Evolutionary conservation across 108 stramenopile genomes (phyloP).

Genomic region (Bacterosira constricta): DNA sequence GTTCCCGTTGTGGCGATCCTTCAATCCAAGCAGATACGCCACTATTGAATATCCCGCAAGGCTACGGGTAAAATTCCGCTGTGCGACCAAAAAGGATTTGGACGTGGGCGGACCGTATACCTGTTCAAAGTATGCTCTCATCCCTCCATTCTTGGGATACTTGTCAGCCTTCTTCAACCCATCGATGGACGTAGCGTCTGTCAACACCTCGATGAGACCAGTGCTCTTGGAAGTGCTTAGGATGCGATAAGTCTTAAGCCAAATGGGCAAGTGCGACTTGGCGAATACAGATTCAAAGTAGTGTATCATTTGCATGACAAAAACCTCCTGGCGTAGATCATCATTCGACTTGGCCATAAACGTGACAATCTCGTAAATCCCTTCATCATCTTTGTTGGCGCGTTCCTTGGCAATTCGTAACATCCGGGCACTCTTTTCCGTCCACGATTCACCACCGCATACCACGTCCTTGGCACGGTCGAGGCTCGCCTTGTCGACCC

Average conservation of each 20-base stretch:
- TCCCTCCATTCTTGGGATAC: slow-evolving; percentile 82
- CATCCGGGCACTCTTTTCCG: slow-evolving; percentile 85
- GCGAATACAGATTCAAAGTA: slow-evolving; percentile 95
- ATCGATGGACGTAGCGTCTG: slow-evolving; percentile 93
- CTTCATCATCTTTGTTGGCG: slow-evolving; percentile 41
- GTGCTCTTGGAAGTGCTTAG: slow-evolving; percentile 91
- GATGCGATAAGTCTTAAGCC: slow-evolving; percentile 97
- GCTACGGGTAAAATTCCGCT: slow-evolving; percentile 86
- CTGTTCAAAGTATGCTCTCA: slow-evolving; percentile 87
- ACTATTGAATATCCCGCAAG: slow-evolving; percentile 93
- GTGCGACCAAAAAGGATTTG: slow-evolving; percentile 87
- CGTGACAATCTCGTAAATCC: slow-evolving; percentile 63
- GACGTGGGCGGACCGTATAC: slow-evolving; percentile 85
- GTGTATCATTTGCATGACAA: slow-evolving; percentile 97
- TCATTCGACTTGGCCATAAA: slow-evolving; percentile 98
- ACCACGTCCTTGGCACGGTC: slow-evolving; percentile 71
- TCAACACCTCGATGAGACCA: slow-evolving; percentile 92
- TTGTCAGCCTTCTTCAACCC: slow-evolving; percentile 93
- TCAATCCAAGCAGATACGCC: slow-evolving; percentile 93
- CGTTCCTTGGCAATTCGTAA: slow-evolving; percentile 54
- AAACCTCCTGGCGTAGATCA: slow-evolving; percentile 97
- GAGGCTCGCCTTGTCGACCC: slow-evolving; percentile 69
- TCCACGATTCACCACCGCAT: slow-evolving; percentile 83
- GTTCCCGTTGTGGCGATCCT: slow-evolving; percentile 99
- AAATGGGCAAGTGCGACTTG: slow-evolving; percentile 83